A percentile compares a stretch with the other conserved stretches of the same genome.
phyloP scores from a whole-genome alignment of 306 rosid genomes.

The Prinsepia uniflora region DNA sequence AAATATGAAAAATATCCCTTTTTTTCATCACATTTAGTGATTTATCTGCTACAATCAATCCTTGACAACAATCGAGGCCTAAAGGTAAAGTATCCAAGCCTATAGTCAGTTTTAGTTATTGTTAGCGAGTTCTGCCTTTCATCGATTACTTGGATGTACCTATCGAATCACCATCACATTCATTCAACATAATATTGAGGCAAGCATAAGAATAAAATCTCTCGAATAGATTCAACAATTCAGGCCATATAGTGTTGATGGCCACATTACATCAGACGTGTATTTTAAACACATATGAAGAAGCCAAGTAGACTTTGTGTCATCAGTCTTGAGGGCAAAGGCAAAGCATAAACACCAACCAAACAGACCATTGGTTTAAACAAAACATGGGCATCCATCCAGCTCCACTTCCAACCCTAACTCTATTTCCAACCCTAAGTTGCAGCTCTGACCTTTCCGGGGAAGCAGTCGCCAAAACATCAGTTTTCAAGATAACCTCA shows the following conservation, averaged over 20 bases:
- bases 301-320: conserved; percentile 2
- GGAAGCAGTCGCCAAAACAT: conserved; percentile 8
- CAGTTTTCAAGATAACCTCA: conserved; percentile 3
- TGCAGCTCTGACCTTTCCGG: neutral
- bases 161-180: no score
- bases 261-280: conserved; percentile 1
- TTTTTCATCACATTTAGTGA: no score
- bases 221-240: conserved; percentile 7
- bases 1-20: no score
- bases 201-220: neutral
- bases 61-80: no score
- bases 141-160: no score
- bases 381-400: conserved; percentile 10
- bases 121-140: no score
- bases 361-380: neutral
- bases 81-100: no score
- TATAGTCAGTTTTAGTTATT: no score
- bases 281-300: neutral
- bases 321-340: neutral
- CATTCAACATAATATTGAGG: no score
- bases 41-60: no score
- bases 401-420: neutral
- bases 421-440: neutral
- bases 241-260: conserved; percentile 8
- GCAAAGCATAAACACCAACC: conserved; percentile 1